Base-by-base conservation (phyloP, 192 early-diverging fungal genomes). In the Physocladia obscura region DNA sequence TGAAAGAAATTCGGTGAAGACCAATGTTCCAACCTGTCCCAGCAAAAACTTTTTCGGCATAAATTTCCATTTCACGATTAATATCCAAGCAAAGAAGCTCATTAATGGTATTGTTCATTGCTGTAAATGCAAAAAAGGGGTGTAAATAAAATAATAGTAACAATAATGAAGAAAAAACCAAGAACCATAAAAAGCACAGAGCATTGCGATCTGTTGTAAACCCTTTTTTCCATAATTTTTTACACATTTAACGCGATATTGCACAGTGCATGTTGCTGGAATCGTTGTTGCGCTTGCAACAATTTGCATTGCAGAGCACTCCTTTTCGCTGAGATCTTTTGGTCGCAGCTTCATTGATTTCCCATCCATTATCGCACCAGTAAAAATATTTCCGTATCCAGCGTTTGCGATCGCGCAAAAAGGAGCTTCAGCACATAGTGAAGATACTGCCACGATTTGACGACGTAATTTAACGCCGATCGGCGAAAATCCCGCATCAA, bases 141-240 rank as follows among this genome's bases (percentile, higher is more conserved):
- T 44, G 40, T 47, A n/a, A 47, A n/a, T n/a, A n/a, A n/a, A 0
- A 52, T 52, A 21, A 52, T 11, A 52, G 11, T 26, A 17, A 17
- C 21, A 52, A 17, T 6, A 52, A 52, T 11, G 21, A 1, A 21
- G 21, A 17, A 0, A 26, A 17, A 0, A 5, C 5, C 17, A 62
- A 26, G 8, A 15, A 62, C 60, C 60, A 13, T 35, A 35, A 0
- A 62, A 26, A 8, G 30, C 60, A 38, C 38, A 62, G 4, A 62
- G 15, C 3, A 44, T n/a, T 11, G 37, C 60, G 17, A 62, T 17
- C 39, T 62, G 60, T 24, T 62, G 60, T 24, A 62, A 47, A 4
- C 60, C 60, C 39, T 62, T 62, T 62, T 62, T 39, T 44, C 60
- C 60, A 62, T 21, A 62, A 30, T 47, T 19, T 27, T 54, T 15